These are phyloP conservation scores for Moesziomyces antarcticus DNA, from an alignment of 1,284 basidiomycete species.

Conservation along the genomic window DNA sequence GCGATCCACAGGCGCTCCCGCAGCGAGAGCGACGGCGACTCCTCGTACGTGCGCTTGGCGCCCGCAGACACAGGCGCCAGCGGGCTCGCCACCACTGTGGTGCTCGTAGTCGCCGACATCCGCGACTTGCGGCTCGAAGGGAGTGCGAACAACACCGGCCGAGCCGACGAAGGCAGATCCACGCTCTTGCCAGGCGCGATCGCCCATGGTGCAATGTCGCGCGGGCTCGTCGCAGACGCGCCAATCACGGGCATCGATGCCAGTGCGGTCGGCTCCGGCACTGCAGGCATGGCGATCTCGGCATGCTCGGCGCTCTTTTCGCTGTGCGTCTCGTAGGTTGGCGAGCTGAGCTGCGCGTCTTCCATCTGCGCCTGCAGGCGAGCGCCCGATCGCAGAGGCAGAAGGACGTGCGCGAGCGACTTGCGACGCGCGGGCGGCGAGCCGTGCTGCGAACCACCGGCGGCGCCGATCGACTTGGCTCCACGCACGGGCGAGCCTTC, in stretches of 20 bases:
- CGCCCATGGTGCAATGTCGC: conserved; percentile 32
- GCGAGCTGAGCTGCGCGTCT: conserved; percentile 6
- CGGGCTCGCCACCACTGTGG: conserved; percentile 9
- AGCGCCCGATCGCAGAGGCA: conserved; percentile 17
- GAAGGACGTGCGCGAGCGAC: conserved; percentile 15
- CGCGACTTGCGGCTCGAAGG: conserved; percentile 23
- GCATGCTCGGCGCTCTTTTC: conserved; percentile 11
- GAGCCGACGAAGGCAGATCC: conserved; percentile 8
- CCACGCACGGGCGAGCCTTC: background rate
- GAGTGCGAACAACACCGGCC: conserved; percentile 22
- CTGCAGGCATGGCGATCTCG: conserved; percentile 4
- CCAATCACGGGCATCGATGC: background rate
- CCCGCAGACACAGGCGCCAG: background rate
- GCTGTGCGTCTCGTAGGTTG: conserved; percentile 3
- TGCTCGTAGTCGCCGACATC: conserved; percentile 25
- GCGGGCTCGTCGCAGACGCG: conserved; percentile 3
- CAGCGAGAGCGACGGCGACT: background rate
- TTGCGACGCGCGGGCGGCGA: conserved; percentile 21
- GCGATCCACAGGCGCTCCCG: conserved; percentile 24
- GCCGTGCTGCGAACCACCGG: conserved; percentile 9
- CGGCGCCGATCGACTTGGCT: background rate
- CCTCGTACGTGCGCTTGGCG: conserved; percentile 23
- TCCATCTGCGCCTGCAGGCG: conserved; percentile 20
- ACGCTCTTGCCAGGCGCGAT: conserved; percentile 6
- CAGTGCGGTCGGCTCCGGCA: conserved; percentile 7